Evolutionary conservation across 495 filamentous ascomycete genomes (phyloP).

Genomic region (Trichoderma orchidacearum): DNA sequence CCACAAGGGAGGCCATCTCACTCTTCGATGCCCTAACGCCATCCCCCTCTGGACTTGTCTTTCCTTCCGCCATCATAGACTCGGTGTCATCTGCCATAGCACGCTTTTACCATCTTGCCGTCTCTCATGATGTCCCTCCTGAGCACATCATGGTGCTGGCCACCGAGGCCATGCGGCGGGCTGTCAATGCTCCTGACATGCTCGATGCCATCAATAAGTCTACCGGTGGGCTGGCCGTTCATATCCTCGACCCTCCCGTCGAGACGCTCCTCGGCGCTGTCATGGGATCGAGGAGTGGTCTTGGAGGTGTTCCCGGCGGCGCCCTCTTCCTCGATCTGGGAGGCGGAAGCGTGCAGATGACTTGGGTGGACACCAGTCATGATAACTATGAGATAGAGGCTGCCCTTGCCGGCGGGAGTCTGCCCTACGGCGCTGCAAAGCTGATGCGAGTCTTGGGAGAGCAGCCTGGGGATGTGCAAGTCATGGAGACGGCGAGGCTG

Average conservation of each 20-base stretch:
- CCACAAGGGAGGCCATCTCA: conserved; percentile 66
- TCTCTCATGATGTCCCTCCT: conserved; percentile 46
- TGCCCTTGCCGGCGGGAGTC: conserved; percentile 31
- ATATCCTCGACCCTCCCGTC: conserved; percentile 62
- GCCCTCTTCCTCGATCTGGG: conserved; percentile 82
- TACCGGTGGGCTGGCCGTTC: conserved; percentile 48
- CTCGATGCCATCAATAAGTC: conserved; percentile 42
- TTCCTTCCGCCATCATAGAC: conserved; percentile 48
- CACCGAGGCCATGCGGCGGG: conserved; percentile 79
- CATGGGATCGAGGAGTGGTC: conserved; percentile 69
- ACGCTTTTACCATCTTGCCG: conserved; percentile 63
- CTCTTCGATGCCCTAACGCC: conserved; percentile 71
- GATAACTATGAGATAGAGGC: conserved; percentile 29
- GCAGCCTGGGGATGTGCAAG: conserved; percentile 24
- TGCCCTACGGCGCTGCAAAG: conserved; percentile 83
- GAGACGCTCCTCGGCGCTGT: conserved; percentile 69
- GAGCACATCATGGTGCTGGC: conserved; percentile 60
- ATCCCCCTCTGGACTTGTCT: conserved; percentile 32
- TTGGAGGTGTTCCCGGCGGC: conserved; percentile 39
- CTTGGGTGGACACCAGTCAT: conserved; percentile 55
- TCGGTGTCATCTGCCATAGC: conserved; percentile 48
- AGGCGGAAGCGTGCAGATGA: conserved; percentile 83
- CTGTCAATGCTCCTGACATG: conserved; percentile 59
- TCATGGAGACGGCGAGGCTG: conserved; percentile 42
- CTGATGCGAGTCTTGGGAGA: conserved; percentile 47